A percentile compares a stretch with the other conserved stretches of the same genome.
These are phyloP conservation scores for Gillenia trifoliata DNA, from an alignment of 306 rosid species.

Conservation along the genomic window DNA sequence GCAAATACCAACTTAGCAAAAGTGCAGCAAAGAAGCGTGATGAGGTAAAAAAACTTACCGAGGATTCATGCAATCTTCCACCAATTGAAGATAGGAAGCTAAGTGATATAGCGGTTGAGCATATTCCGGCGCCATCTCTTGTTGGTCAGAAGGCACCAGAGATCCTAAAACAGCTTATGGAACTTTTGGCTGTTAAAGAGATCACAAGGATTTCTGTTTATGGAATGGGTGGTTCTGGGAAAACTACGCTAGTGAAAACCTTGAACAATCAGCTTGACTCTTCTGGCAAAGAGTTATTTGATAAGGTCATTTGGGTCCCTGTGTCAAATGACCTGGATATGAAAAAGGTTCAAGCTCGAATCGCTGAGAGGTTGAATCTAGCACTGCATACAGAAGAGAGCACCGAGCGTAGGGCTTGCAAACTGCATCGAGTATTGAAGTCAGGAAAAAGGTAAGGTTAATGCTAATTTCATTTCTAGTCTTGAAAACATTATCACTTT, in stretches of 20 bases:
- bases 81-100: background rate
- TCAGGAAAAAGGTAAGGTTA: background rate
- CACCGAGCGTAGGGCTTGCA: constrained; percentile 5
- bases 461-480: background rate
- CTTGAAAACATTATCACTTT: background rate
- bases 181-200: background rate
- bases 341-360: constrained; percentile 6
- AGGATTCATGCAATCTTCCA: background rate
- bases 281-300: background rate
- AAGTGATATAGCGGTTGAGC: constrained; percentile 5
- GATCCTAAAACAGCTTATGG: constrained; percentile 3
- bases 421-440: background rate
- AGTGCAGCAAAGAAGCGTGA: background rate
- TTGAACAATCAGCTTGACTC: constrained; percentile 13
- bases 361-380: constrained; percentile 20
- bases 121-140: constrained; percentile 15
- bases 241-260: constrained; percentile 18
- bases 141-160: constrained; percentile 8
- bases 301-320: constrained; percentile 20
- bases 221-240: constrained; percentile 22
- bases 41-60: background rate
- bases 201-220: constrained; percentile 4
- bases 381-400: constrained; percentile 13
- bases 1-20: constrained; percentile 8
- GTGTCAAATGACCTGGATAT: constrained; percentile 6